A percentile compares a stretch with the other conserved stretches of the same genome.
These are phyloP conservation scores for Coniochaeta ligniaria DNA, from an alignment of 2,329 filamentous ascomycete genomes.

Conservation along the genomic window DNA sequence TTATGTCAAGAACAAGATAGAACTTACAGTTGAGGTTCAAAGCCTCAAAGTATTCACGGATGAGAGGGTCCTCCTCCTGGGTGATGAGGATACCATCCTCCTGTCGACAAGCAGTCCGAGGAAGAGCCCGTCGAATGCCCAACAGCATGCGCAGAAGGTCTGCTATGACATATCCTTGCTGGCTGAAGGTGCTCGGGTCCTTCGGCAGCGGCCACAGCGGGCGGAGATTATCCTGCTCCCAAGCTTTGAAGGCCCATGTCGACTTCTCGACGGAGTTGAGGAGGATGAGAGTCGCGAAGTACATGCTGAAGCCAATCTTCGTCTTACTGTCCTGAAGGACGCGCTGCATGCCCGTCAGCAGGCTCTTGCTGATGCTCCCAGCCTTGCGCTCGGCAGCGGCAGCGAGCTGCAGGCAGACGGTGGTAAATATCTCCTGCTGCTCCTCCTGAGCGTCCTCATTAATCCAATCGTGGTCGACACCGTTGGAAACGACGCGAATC, in stretches of 20 bases:
- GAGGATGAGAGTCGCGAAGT: conserved; percentile 54
- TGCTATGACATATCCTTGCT: conserved; percentile 52
- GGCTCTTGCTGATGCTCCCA: conserved; percentile 47
- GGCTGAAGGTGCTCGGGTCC: conserved; percentile 47
- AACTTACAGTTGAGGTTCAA: conserved; percentile 51
- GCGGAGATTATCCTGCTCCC: conserved; percentile 55
- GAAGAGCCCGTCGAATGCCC: conserved; percentile 51
- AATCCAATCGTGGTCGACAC: conserved; percentile 36
- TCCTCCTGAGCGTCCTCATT: conserved; percentile 47
- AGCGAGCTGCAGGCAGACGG: conserved; percentile 57
- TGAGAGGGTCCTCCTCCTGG: conserved; percentile 36
- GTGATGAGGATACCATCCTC: conserved; percentile 41
- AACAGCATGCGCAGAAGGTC: conserved; percentile 55
- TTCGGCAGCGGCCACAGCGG: conserved; percentile 55
- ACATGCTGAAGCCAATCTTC: conserved; percentile 53
- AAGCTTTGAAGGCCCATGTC: conserved; percentile 62
- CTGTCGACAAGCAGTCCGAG: conserved; percentile 38
- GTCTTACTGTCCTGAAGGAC: conserved; percentile 54
- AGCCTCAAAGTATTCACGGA: conserved; percentile 46
- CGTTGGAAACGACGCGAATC: conserved; percentile 40
- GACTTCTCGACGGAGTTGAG: conserved; percentile 62
- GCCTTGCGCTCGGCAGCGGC: conserved; percentile 59
- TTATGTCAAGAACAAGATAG: background rate
- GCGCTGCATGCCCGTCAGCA: conserved; percentile 55
- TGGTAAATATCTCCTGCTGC: conserved; percentile 50